Evolutionary conservation across 2,329 filamentous ascomycete genomes (phyloP).

Genomic region (Ciborinia camelliae): DNA sequence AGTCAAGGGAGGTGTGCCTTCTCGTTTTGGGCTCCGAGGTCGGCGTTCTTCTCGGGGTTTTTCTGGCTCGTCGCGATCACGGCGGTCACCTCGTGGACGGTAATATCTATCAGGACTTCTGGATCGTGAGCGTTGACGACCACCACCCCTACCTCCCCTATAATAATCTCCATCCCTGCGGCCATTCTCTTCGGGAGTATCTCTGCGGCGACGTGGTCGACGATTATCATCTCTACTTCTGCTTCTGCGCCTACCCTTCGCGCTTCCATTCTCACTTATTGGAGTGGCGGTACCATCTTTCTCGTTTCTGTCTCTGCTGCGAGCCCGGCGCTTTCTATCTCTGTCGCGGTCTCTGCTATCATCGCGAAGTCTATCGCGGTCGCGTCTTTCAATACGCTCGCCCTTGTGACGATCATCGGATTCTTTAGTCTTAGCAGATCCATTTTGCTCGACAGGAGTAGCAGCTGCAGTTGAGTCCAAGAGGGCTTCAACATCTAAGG

Average conservation of each 20-base stretch:
- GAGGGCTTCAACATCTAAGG: slow-evolving; percentile 82
- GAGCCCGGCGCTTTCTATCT: slow-evolving; percentile 43
- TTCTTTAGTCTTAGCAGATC: slow-evolving; percentile 48
- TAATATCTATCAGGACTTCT: slow-evolving; percentile 65
- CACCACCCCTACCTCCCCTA: slow-evolving; percentile 48
- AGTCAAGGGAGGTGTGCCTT: slow-evolving; percentile 69
- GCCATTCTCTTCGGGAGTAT: slow-evolving; percentile 44
- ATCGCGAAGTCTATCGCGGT: slow-evolving; percentile 55
- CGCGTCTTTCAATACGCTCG: slow-evolving; percentile 51
- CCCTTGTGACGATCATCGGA: slow-evolving; percentile 55
- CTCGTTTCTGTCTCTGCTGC: slow-evolving; percentile 32
- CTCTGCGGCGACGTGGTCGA: slow-evolving; percentile 69
- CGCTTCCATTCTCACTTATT: slow-evolving; percentile 61
- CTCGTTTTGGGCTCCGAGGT: slow-evolving; percentile 44
- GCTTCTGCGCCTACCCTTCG: slow-evolving; percentile 78
- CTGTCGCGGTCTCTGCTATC: slow-evolving; percentile 55
- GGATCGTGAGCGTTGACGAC: slow-evolving; percentile 65
- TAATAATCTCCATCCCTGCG: slow-evolving; percentile 65
- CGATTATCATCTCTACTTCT: slow-evolving; percentile 74
- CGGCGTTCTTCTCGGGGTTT: slow-evolving; percentile 42
- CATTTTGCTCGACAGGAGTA: slow-evolving; percentile 44
- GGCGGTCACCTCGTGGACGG: slow-evolving; percentile 46
- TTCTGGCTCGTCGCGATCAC: slow-evolving; percentile 53
- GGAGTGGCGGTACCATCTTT: slow-evolving; percentile 63
- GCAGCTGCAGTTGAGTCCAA: slow-evolving; percentile 78